Evolutionary conservation across 225 moss, liverwort and hornwort genomes (phyloP).

Genomic region (Thuidium tamariscinum): DNA sequence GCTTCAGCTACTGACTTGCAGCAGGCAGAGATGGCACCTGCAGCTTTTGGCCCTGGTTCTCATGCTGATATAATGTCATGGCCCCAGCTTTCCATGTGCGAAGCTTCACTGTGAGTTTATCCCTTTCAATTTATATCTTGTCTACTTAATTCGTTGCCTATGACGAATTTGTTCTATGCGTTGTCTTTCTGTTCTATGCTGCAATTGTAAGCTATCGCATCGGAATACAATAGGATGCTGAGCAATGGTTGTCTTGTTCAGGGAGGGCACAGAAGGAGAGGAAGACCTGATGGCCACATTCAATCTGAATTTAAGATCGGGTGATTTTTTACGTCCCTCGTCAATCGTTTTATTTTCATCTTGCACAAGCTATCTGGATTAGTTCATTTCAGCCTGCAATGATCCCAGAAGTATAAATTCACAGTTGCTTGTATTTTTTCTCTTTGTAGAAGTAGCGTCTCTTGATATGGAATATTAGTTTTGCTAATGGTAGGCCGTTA

Average conservation of each 20-base stretch:
- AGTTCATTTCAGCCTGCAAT: not conserved
- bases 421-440: not conserved
- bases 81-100: not conserved
- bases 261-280: conserved; percentile 1
- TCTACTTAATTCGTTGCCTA: not conserved
- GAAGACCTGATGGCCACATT: not conserved
- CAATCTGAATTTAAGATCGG: not conserved
- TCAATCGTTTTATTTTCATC: not conserved
- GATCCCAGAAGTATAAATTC: not conserved
- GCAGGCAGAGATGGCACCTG: conserved; percentile 14
- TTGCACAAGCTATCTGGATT: not conserved
- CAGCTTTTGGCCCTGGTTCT: not conserved
- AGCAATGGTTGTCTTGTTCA: conserved; percentile 2
- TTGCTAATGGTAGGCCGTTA: not conserved
- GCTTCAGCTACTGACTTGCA: conserved; percentile 10
- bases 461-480: not conserved
- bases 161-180: not conserved
- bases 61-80: conserved; percentile 4
- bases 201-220: not conserved
- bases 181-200: not conserved
- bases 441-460: not conserved
- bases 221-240: not conserved
- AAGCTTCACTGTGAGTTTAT: conserved; percentile 14
- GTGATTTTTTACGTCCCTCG: not conserved
- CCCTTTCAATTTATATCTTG: not conserved